These are phyloP conservation scores for Vicia sativa DNA, from an alignment of 306 rosid species.

Conservation along the genomic window DNA sequence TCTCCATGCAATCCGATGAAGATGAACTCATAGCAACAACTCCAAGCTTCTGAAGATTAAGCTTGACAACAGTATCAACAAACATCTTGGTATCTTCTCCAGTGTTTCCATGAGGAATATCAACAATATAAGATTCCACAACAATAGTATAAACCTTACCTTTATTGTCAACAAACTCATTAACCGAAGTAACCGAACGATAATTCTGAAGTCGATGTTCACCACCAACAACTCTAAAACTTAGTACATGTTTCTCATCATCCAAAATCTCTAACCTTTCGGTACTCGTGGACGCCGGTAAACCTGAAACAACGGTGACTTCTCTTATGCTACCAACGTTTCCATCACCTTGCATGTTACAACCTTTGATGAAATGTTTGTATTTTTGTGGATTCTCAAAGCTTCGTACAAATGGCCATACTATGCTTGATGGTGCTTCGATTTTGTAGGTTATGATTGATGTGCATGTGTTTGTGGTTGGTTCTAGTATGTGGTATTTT, in stretches of 20 bases:
- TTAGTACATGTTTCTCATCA: constrained; percentile 70
- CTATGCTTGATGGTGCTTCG: constrained; percentile 58
- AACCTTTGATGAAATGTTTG: constrained; percentile 88
- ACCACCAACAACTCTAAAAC: constrained; percentile 87
- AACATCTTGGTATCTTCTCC: constrained; percentile 91
- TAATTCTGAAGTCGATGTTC: constrained; percentile 82
- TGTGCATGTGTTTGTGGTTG: constrained; percentile 55
- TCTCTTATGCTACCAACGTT: constrained; percentile 82
- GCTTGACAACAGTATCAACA: constrained; percentile 78
- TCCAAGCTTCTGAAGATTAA: constrained; percentile 88
- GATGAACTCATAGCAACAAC: constrained; percentile 47
- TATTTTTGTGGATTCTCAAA: constrained; percentile 78
- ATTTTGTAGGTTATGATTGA: constrained; percentile 73
- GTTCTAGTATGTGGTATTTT: constrained; percentile 60
- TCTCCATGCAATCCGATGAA: constrained; percentile 45
- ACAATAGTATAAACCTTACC: constrained; percentile 66
- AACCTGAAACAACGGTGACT: constrained; percentile 80
- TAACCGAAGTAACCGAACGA: constrained; percentile 76
- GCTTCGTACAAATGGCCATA: constrained; percentile 71
- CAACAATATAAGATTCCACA: constrained; percentile 80
- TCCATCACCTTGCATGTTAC: constrained; percentile 75
- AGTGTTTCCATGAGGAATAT: constrained; percentile 86
- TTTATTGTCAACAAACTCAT: constrained; percentile 53
- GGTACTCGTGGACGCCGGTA: constrained; percentile 89
- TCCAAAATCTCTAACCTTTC: constrained; percentile 89